Evolutionary conservation across 768 basidiomycete genomes (phyloP).

Genomic region (Baorangia bicolor): DNA sequence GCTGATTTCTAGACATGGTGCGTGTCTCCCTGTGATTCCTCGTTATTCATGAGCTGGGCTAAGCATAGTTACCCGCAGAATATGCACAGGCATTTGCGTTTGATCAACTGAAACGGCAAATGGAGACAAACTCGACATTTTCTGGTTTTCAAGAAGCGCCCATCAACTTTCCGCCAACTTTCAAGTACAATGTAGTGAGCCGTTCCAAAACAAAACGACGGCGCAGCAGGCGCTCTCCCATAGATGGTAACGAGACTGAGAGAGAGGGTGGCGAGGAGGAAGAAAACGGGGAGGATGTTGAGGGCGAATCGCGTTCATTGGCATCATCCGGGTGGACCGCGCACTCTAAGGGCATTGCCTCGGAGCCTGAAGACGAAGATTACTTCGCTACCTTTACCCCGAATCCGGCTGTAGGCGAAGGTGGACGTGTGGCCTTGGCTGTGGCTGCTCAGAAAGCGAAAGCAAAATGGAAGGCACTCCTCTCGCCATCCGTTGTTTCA

Average conservation of each 20-base stretch:
- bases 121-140: slow-evolving; percentile 68
- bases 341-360: slow-evolving; percentile 36
- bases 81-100: slow-evolving; percentile 85
- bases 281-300: slow-evolving; percentile 41
- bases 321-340: slow-evolving; percentile 51
- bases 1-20: slow-evolving; percentile 81
- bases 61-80: slow-evolving; percentile 43
- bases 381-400: slow-evolving; percentile 30
- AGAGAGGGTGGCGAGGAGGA: slow-evolving; percentile 38
- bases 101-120: slow-evolving; percentile 81
- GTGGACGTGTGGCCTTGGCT: slow-evolving; percentile 39
- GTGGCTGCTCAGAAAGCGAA: slow-evolving; percentile 55
- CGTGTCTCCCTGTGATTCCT: slow-evolving; percentile 4
- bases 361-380: slow-evolving; percentile 44
- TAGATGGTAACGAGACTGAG: slow-evolving; percentile 41
- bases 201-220: slow-evolving; percentile 43
- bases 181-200: slow-evolving; percentile 85
- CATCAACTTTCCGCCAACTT: slow-evolving; percentile 89
- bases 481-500: slow-evolving; percentile 36
- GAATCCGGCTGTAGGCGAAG: slow-evolving; percentile 30
- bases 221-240: slow-evolving; percentile 36
- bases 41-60: not conserved
- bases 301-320: slow-evolving; percentile 50
- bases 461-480: slow-evolving; percentile 50
- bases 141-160: slow-evolving; percentile 75